A percentile compares a stretch with the other conserved stretches of the same genome.
These are phyloP conservation scores for Dendrocalamus latiflorus DNA, from an alignment of 202 grass and related monocot species.

Conservation along the genomic window DNA sequence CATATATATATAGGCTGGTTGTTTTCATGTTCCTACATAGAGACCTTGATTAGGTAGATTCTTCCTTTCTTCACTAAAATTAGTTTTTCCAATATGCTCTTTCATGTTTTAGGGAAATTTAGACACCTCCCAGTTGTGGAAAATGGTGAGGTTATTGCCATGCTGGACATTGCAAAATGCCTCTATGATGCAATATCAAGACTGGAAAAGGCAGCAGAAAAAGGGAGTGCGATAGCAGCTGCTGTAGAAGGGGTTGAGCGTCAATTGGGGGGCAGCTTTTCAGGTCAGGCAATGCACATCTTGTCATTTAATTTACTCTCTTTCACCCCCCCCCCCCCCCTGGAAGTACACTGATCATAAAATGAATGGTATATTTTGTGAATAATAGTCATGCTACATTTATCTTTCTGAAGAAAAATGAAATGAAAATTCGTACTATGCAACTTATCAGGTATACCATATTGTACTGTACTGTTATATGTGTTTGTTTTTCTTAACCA, in stretches of 20 bases:
- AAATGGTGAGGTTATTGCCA: too few relatives aligned
- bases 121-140: too few relatives aligned
- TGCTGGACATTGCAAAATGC: too few relatives aligned
- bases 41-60: background rate
- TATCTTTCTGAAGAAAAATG: constrained; percentile 12
- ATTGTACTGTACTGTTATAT: too few relatives aligned
- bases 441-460: background rate
- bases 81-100: constrained; percentile 18
- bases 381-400: constrained; percentile 16
- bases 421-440: background rate
- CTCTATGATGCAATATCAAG: too few relatives aligned
- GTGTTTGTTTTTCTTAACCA: too few relatives aligned
- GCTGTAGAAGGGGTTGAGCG: too few relatives aligned
- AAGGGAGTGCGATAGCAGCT: too few relatives aligned
- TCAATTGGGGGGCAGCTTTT: too few relatives aligned
- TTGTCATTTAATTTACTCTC: background rate
- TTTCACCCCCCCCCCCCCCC: too few relatives aligned
- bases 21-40: constrained; percentile 13
- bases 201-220: too few relatives aligned
- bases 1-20: constrained; percentile 10
- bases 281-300: background rate
- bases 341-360: background rate
- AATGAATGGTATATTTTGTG: constrained; percentile 3
- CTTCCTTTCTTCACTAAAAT: constrained; percentile 30
- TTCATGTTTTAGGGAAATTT: constrained; percentile 52